phyloP scores from a whole-genome alignment of 257 asterid genomes.

The Primulina tabacum region DNA sequence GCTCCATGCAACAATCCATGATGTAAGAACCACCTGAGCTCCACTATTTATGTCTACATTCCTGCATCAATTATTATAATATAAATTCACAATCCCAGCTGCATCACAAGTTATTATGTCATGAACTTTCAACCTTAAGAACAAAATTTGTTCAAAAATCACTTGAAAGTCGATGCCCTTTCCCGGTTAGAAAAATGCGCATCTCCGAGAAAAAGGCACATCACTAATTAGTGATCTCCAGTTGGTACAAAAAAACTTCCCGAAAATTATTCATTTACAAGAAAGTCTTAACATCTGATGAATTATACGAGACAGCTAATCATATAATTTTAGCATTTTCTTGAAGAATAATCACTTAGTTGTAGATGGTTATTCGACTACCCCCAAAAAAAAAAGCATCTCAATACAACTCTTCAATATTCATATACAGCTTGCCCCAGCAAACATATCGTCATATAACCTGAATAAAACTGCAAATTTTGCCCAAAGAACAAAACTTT shows the following conservation, averaged over 20 bases:
- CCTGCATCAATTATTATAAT: constrained; percentile 33
- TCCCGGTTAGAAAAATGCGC: background rate
- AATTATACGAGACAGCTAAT: background rate
- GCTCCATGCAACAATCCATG: constrained; percentile 95
- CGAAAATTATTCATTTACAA: background rate
- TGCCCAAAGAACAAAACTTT: background rate
- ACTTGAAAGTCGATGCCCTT: background rate
- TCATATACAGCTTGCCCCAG: constrained; percentile 2
- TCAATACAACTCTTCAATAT: background rate
- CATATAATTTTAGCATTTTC: background rate
- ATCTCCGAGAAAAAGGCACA: background rate
- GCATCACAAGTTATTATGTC: background rate
- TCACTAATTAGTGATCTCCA: background rate
- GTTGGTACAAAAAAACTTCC: background rate
- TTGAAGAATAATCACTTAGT: background rate
- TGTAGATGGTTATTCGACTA: background rate
- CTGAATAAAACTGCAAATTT: background rate
- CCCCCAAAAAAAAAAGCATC: background rate
- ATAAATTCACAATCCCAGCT: background rate
- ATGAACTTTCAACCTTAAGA: background rate
- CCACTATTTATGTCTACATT: constrained; percentile 22
- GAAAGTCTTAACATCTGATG: background rate
- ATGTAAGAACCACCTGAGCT: constrained; percentile 17
- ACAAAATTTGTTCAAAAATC: background rate
- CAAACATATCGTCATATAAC: constrained; percentile 13